Evolutionary conservation across 2,329 filamentous ascomycete genomes (phyloP), one percentile per base, ranked within the genome.

Genomic region (Metarhizium robertsii): DNA sequence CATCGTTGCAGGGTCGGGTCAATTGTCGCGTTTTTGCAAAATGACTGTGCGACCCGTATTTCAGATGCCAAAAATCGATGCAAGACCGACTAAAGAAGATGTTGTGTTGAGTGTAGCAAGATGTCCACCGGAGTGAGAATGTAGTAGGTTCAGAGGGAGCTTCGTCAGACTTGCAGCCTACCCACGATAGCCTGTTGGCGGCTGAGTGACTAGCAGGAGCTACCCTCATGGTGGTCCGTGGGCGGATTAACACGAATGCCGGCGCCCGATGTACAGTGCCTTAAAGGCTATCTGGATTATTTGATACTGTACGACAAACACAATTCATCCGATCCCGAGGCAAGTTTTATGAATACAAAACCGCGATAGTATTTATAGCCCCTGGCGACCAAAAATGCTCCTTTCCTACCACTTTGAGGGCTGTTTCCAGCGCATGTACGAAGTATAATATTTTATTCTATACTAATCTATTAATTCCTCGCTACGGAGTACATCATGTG

Each of bases 1-100:
- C 90, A 95, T 85, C 65, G 45, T 66, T 51, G 50, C 20, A 53
- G 45, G 48, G 45, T 25, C 7, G n/a, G 11, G 8, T 46, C 14
- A 32, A 49, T 11, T 52, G 11, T 34, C 36, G 30, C 51, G 43
- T 30, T 42, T 38, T 20, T 18, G 7, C 52, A 18, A n/a, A 20
- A 25, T 18, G 7, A 32, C 36, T 53, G 11, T 34, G 30, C 32
- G 25, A 11, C 18, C 38, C 29, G 7, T 34, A 30, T 7, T 7
- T 4, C 11, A 7, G 29, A 50, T 51, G 8, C 32, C 13, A 14
- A 45, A 18, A 1, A 16, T 14, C 38, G 42, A 14, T 46, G 49
- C 3, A 25, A 32, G 8, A 36, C 14, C 40, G 36, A 16, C 3
- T 25, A n/a, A 32, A 18, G 25, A 32, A 25, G 43, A 13, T 25